Base-by-base conservation (phyloP, 1,284 basidiomycete species). In the Apiotrichum brassicae region DNA sequence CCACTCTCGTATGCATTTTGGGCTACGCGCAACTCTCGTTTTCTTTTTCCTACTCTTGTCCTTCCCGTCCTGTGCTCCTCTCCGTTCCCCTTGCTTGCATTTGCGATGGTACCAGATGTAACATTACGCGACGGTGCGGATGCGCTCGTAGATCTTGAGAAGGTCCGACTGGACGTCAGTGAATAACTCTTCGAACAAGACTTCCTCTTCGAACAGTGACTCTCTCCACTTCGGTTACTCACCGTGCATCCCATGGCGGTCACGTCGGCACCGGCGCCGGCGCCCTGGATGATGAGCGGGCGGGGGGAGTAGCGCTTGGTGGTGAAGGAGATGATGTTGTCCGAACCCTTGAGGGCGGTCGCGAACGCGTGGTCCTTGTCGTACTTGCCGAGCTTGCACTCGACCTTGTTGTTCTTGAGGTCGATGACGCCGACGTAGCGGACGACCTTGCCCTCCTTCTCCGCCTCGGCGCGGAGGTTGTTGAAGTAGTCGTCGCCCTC, bases 261-360 rank as follows among this genome's bases (percentile, higher is more conserved):
- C 16, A 98, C 94, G 24, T 88, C 92, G 2, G 92, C 92, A 19
- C 94, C 94, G 0, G 95, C 94, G 12, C 94, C 94, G 0, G 92
- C 84, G 35, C 94, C 94, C 70, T 97, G 94, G 20, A 99, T 80
- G 56, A 97, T 87, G 54, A 99, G 76, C 1, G 94, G 87, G 47
- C 87, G 76, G 7, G 83, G 79, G 20, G 84, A 83, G 63, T 93
- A 92, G 48, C 95, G 79, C 70, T 87, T 84, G 0, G 94, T 97
- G 70, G 88, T 84, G 81, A 97, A 97, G 76, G 94, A 88, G 68
- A 99, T 82, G 67, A 98, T 97, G 73, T 97, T 98, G 75, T 98
- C 95, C 22, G 90, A 92, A 1, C 94, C 95, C 28, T 87, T 87
- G 12, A 98, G 81, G 0, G 91, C 88, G 1, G 92, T 94, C 1